Percentiles rank a stretch among this genome's conserved stretches.
phyloP scores from a whole-genome alignment of 2,329 filamentous ascomycete species.

The Alternaria alternata region DNA sequence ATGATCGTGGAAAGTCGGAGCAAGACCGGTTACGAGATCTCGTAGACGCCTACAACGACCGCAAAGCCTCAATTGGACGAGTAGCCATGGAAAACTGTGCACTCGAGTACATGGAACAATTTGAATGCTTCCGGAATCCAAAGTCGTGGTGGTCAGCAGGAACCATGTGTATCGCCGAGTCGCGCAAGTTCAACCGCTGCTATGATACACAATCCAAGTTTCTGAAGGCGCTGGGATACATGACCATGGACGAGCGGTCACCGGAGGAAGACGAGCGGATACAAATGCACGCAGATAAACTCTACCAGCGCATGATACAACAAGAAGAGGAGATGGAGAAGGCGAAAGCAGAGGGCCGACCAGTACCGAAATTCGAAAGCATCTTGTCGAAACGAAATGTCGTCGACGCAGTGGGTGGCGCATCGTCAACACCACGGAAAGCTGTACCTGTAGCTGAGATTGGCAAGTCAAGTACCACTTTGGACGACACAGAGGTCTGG shows the following conservation, averaged over 20 bases:
- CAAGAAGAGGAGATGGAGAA: conserved; percentile 80
- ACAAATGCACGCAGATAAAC: conserved; percentile 91
- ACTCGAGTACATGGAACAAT: conserved; percentile 82
- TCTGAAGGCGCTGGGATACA: conserved; percentile 87
- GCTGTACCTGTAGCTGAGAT: conserved; percentile 13
- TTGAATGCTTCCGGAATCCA: conserved; percentile 81
- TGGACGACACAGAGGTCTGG: conserved; percentile 39
- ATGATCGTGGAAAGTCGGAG: conserved; percentile 74
- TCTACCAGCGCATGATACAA: conserved; percentile 86
- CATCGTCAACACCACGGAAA: conserved; percentile 17
- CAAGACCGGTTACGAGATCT: conserved; percentile 83
- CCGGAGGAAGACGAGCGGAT: conserved; percentile 80
- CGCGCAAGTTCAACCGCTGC: conserved; percentile 81
- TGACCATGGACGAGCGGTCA: conserved; percentile 70
- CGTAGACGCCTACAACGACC: conserved; percentile 82
- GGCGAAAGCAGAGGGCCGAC: conserved; percentile 66
- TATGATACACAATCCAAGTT: conserved; percentile 92
- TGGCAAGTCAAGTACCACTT: background rate
- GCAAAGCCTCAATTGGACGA: conserved; percentile 77
- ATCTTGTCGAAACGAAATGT: conserved; percentile 56
- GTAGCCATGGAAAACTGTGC: conserved; percentile 95
- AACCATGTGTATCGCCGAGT: conserved; percentile 83
- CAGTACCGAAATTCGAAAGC: conserved; percentile 66
- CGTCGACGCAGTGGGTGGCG: conserved; percentile 33
- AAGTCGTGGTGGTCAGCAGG: conserved; percentile 68